These are phyloP conservation scores for Coprinopsis marcescibilis DNA, from an alignment of 768 basidiomycete genomes.

Conservation along the genomic window DNA sequence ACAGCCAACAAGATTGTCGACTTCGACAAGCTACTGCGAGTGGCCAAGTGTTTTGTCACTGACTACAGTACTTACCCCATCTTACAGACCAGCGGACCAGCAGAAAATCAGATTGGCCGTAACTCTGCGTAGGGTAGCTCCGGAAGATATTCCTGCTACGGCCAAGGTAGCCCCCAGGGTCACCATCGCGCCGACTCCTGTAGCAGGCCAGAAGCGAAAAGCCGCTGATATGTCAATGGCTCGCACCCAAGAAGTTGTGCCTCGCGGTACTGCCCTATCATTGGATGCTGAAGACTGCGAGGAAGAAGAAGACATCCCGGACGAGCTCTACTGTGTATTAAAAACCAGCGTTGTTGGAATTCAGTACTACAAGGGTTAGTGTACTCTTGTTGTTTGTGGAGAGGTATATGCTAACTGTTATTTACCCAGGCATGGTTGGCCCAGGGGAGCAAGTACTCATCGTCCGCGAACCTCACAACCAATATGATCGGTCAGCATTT, in stretches of 20 bases:
- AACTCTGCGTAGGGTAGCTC: slow-evolving; percentile 46
- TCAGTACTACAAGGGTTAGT: slow-evolving; percentile 70
- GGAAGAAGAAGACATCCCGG: slow-evolving; percentile 42
- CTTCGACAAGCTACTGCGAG: slow-evolving; percentile 48
- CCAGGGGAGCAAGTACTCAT: slow-evolving; percentile 72
- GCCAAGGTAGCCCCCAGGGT: slow-evolving; percentile 31
- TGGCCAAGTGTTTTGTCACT: slow-evolving; percentile 1
- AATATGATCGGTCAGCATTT: slow-evolving; percentile 51
- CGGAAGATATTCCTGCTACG: slow-evolving; percentile 47
- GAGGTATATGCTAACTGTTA: background rate
- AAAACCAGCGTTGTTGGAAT: slow-evolving; percentile 70
- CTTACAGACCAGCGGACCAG: slow-evolving; percentile 52
- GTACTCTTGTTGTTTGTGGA: background rate
- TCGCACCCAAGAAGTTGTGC: slow-evolving; percentile 2
- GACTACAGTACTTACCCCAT: background rate
- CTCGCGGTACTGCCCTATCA: background rate
- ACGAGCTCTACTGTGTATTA: slow-evolving; percentile 64
- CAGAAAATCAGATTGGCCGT: slow-evolving; percentile 57
- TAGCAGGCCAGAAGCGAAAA: slow-evolving; percentile 7
- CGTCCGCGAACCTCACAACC: slow-evolving; percentile 59
- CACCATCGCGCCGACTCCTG: background rate
- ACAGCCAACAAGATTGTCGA: slow-evolving; percentile 41
- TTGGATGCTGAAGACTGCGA: slow-evolving; percentile 1
- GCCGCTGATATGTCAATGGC: background rate
- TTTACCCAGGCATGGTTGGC: slow-evolving; percentile 60